phyloP scores from a whole-genome alignment of 345 rosid genomes.

The Gossypium rotundifolium region DNA sequence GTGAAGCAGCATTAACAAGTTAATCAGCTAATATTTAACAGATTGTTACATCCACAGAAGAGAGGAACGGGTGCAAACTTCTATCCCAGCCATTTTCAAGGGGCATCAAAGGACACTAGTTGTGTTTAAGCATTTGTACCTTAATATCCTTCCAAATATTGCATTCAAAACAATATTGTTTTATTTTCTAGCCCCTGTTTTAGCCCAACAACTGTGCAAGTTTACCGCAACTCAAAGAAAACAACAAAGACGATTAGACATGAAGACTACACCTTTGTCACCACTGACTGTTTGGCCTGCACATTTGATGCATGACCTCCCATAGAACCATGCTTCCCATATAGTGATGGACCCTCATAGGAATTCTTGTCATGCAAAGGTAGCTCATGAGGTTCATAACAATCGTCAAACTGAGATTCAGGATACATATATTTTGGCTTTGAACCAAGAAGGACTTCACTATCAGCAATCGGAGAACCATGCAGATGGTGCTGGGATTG shows the following conservation, averaged over 20 bases:
- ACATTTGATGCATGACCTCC: background rate
- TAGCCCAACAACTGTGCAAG: background rate
- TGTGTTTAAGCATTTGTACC: background rate
- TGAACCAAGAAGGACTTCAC: background rate
- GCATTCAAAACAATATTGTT: background rate
- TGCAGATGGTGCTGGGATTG: background rate
- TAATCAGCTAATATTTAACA: background rate
- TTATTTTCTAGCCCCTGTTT: background rate
- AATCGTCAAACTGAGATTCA: background rate
- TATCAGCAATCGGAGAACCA: background rate
- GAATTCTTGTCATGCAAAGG: background rate
- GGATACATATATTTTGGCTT: background rate
- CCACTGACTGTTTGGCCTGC: background rate
- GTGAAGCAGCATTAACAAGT: background rate
- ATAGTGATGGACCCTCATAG: background rate
- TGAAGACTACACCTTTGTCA: background rate
- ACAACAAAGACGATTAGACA: background rate
- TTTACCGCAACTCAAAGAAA: background rate
- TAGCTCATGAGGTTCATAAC: background rate
- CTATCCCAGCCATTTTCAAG: background rate
- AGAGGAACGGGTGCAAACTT: background rate
- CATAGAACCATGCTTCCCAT: background rate
- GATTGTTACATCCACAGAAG: background rate
- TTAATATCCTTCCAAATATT: background rate
- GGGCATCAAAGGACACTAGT: background rate